phyloP scores from a whole-genome alignment of 108 stramenopile genomes.

The Fragilaria radians region DNA sequence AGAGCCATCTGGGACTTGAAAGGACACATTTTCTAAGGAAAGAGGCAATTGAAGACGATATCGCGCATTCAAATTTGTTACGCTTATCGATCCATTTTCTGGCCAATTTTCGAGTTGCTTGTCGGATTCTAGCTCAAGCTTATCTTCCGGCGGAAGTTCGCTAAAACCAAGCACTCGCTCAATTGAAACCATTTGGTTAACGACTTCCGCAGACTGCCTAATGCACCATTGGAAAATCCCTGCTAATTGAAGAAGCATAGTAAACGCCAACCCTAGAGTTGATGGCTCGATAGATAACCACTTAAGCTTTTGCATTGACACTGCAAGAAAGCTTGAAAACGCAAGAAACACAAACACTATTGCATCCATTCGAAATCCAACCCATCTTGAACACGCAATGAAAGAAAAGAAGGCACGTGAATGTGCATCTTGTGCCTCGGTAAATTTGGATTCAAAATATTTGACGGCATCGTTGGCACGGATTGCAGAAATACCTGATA shows the following conservation, averaged over 20 bases:
- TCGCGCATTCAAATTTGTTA: conserved; percentile 52
- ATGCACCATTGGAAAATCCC: conserved; percentile 75
- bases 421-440: conserved; percentile 64
- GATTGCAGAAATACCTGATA: conserved; percentile 85
- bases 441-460: conserved; percentile 64
- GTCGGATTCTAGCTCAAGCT: conserved; percentile 45
- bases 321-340: conserved; percentile 68
- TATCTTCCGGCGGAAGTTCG: conserved; percentile 61
- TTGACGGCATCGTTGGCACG: conserved; percentile 59
- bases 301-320: conserved; percentile 44
- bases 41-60: conserved; percentile 74
- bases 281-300: conserved; percentile 73
- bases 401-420: conserved; percentile 79
- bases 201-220: conserved; percentile 82
- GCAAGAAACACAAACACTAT: conserved; percentile 60
- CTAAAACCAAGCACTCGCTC: conserved; percentile 72
- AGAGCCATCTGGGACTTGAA: conserved; percentile 57
- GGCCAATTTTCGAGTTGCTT: conserved; percentile 60
- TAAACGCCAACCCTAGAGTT: conserved; percentile 66
- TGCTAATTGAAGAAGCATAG: conserved; percentile 59
- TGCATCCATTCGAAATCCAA: conserved; percentile 88
- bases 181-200: conserved; percentile 90
- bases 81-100: conserved; percentile 49
- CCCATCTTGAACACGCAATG: conserved; percentile 77
- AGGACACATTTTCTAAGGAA: conserved; percentile 52